Percentiles rank a stretch among this genome's conserved stretches.
phyloP scores from a whole-genome alignment of 192 early-diverging fungal species.

The Ambispora gerdemannii region DNA sequence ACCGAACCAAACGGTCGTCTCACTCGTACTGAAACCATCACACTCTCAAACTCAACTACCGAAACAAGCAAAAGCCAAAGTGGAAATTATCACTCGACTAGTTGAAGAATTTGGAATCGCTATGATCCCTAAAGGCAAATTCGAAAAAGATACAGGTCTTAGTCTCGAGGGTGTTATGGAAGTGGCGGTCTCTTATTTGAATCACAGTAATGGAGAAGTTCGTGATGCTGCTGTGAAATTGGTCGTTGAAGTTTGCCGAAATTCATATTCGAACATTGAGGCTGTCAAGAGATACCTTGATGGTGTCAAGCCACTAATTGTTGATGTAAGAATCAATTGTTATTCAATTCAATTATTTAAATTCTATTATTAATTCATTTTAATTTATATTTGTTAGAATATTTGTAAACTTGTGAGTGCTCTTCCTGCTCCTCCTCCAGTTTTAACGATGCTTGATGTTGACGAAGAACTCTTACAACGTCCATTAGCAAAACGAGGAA shows the following conservation, averaged over 20 bases:
- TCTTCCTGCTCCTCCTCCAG: slow-evolving; percentile 1
- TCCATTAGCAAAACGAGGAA: slow-evolving; percentile 31
- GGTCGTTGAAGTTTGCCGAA: slow-evolving; percentile 49
- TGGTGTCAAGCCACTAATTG: slow-evolving; percentile 37
- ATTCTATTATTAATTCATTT: background rate
- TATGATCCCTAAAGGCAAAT: slow-evolving; percentile 35
- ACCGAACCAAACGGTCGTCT: slow-evolving; percentile 48
- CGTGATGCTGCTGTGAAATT: slow-evolving; percentile 56
- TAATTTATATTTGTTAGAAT: background rate
- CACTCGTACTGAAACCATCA: slow-evolving; percentile 50
- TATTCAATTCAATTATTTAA: background rate
- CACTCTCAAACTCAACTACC: slow-evolving; percentile 39
- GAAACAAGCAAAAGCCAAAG: slow-evolving; percentile 51
- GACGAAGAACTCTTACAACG: slow-evolving; percentile 7
- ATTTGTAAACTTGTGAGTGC: background rate
- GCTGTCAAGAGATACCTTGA: slow-evolving; percentile 39
- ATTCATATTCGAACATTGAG: slow-evolving; percentile 34
- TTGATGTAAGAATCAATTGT: slow-evolving; percentile 31
- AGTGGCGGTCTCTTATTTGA: slow-evolving; percentile 53
- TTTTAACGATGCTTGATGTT: background rate
- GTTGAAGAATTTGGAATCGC: slow-evolving; percentile 48
- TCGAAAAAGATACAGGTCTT: slow-evolving; percentile 39
- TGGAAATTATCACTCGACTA: slow-evolving; percentile 49
- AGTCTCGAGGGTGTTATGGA: slow-evolving; percentile 53
- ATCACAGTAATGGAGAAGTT: slow-evolving; percentile 59